Evolutionary conservation across 2,329 filamentous ascomycete species (phyloP).

Genomic region (Blastomyces silverae): DNA sequence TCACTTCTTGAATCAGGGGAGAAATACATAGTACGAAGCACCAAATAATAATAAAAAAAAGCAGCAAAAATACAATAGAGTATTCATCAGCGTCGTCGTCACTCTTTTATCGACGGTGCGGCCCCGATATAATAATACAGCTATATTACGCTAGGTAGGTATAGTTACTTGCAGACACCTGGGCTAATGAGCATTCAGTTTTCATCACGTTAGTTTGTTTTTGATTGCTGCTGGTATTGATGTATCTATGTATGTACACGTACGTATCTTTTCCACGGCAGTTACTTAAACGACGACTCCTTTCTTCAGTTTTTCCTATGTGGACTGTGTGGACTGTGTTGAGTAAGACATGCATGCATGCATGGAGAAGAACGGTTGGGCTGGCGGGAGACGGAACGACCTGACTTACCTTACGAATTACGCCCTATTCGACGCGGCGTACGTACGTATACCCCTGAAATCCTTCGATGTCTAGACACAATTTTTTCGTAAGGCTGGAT

Average conservation of each 20-base stretch:
- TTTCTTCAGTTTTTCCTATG: too few relatives aligned
- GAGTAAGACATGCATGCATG: background rate
- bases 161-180: too few relatives aligned
- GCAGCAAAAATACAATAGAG: background rate
- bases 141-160: background rate
- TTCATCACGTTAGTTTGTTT: too few relatives aligned
- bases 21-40: too few relatives aligned
- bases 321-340: too few relatives aligned
- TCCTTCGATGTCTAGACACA: background rate
- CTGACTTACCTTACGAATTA: background rate
- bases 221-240: too few relatives aligned
- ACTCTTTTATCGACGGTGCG: background rate
- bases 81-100: background rate
- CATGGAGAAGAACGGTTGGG: background rate
- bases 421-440: background rate
- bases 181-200: too few relatives aligned
- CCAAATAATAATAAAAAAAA: too few relatives aligned
- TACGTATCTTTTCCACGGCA: too few relatives aligned
- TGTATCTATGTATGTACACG: too few relatives aligned
- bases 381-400: background rate
- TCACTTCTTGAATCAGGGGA: too few relatives aligned
- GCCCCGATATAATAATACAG: background rate
- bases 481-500: background rate
- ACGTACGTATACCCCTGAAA: slow-evolving; percentile 2
- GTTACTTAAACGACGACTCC: too few relatives aligned